phyloP scores from a whole-genome alignment of 345 rosid species.

The Sisymbrium irio region DNA sequence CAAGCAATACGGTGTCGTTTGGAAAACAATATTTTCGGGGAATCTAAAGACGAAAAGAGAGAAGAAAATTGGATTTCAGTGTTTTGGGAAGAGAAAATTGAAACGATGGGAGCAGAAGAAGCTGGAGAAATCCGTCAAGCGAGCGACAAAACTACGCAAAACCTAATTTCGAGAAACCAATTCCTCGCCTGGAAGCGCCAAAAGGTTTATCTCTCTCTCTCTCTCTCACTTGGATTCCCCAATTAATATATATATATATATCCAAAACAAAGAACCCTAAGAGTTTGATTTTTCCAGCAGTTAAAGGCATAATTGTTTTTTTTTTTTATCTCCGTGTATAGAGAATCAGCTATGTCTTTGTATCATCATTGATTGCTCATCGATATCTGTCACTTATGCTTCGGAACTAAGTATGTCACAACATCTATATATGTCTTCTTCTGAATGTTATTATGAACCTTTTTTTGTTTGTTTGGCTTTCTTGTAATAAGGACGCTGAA shows the following conservation, averaged over 20 bases:
- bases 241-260: not conserved
- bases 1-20: conserved; percentile 2
- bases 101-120: conserved; percentile 62
- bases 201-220: conserved; percentile 41
- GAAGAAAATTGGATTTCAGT: not conserved
- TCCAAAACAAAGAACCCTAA: conserved; percentile 31
- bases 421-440: too few species aligned
- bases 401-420: too few species aligned
- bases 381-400: too few species aligned
- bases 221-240: not conserved
- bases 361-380: too few species aligned
- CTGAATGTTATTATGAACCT: too few species aligned
- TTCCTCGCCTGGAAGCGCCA: conserved; percentile 69
- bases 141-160: conserved; percentile 23
- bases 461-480: too few species aligned
- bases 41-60: not conserved
- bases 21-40: not conserved
- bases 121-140: conserved; percentile 18
- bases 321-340: too few species aligned
- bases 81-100: not conserved
- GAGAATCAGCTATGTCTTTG: too few species aligned
- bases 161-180: conserved; percentile 44
- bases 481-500: conserved; percentile 61
- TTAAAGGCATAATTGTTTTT: too few species aligned
- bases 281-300: not conserved